Conservation (phyloP, 768 basidiomycete species). For the Russula foetens region DNA sequence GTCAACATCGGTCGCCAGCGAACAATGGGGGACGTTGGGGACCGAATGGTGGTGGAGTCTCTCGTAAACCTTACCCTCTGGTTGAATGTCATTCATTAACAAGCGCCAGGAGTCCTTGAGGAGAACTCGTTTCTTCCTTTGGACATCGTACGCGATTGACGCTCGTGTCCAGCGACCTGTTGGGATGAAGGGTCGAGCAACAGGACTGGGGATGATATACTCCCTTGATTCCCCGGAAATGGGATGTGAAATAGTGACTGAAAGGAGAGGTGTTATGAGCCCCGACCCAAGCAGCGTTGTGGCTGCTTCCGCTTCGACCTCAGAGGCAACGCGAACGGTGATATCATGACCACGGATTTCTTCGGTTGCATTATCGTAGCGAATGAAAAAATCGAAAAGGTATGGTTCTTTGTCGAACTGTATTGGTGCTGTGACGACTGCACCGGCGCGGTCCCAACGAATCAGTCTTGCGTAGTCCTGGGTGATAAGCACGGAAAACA, state of each 20-base stretch:
- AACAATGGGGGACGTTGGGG: background rate
- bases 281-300: background rate
- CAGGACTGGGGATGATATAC: background rate
- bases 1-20: background rate
- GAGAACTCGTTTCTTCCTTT: background rate
- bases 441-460: background rate
- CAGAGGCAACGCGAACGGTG: background rate
- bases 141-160: background rate
- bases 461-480: background rate
- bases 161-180: background rate
- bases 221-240: background rate
- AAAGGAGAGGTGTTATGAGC: background rate
- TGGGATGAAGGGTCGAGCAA: background rate
- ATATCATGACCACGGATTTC: background rate
- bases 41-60: background rate
- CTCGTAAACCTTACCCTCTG: background rate
- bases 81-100: rapidly evolving
- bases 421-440: background rate
- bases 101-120: background rate
- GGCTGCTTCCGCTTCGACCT: background rate
- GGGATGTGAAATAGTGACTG: background rate
- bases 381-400: background rate
- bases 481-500: background rate
- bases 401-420: background rate
- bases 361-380: background rate